These are phyloP conservation scores for Calonectria crousiana DNA, from an alignment of 2,329 filamentous ascomycete genomes.

Conservation along the genomic window DNA sequence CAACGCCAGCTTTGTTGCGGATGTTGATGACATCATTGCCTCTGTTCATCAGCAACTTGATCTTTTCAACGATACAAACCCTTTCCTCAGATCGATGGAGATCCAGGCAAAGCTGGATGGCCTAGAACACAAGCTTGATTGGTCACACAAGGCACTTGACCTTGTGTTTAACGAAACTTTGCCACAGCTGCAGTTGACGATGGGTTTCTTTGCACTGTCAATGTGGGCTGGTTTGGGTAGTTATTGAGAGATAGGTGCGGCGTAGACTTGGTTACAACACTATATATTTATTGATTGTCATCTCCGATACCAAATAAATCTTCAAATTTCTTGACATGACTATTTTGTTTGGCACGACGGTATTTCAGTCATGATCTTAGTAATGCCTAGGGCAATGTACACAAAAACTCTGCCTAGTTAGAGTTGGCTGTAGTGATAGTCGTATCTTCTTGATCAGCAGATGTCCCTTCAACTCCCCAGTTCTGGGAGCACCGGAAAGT, in stretches of 20 bases:
- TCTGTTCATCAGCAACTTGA: conserved; percentile 7
- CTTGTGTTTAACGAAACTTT: neutral
- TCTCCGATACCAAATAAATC: neutral
- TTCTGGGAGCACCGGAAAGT: neutral
- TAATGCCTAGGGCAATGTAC: neutral
- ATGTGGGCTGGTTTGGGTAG: conserved; percentile 7
- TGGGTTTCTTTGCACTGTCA: neutral
- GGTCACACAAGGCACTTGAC: neutral
- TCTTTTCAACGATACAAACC: neutral
- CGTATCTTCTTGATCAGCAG: neutral
- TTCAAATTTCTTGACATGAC: neutral
- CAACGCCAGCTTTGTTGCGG: neutral
- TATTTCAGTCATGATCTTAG: neutral
- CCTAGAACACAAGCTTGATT: neutral
- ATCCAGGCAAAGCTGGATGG: neutral
- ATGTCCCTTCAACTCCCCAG: neutral
- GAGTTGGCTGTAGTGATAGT: too few species aligned
- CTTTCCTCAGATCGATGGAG: neutral
- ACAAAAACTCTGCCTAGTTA: neutral
- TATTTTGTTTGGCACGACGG: too few species aligned
- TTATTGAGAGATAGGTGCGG: neutral
- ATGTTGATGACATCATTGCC: neutral
- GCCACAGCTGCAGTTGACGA: neutral
- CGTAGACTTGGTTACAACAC: neutral
- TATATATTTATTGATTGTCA: neutral